These are phyloP conservation scores for Allantophomopsis lycopodina DNA, from an alignment of 2,329 filamentous ascomycete species.

Conservation along the genomic window DNA sequence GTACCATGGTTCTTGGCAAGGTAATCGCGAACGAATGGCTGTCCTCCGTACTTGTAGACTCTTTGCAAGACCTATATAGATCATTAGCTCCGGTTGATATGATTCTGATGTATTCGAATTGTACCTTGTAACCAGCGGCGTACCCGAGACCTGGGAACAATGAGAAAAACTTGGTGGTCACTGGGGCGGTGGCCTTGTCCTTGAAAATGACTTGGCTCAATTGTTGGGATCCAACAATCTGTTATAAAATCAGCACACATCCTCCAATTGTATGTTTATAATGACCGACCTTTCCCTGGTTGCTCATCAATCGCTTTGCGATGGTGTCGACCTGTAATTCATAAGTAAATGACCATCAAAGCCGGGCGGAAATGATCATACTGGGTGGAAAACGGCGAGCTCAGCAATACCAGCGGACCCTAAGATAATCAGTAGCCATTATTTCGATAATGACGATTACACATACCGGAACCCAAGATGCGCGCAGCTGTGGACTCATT, in stretches of 20 bases:
- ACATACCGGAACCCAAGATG: slow-evolving; percentile 77
- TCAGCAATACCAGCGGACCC: slow-evolving; percentile 89
- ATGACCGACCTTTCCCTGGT: slow-evolving; percentile 57
- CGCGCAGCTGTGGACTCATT: slow-evolving; percentile 83
- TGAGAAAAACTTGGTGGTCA: slow-evolving; percentile 74
- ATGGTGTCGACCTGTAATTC: slow-evolving; percentile 77
- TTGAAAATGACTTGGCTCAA: slow-evolving; percentile 92
- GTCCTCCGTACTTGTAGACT: slow-evolving; percentile 97
- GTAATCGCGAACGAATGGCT: slow-evolving; percentile 89
- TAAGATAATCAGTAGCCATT: slow-evolving; percentile 21
- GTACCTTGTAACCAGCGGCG: slow-evolving; percentile 88
- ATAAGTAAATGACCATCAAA: slow-evolving; percentile 10
- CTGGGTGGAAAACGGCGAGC: slow-evolving; percentile 83
- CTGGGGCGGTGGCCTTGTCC: slow-evolving; percentile 62
- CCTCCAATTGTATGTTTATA: not conserved
- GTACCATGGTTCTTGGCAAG: slow-evolving; percentile 66
- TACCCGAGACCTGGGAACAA: slow-evolving; percentile 96
- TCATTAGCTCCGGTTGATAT: not conserved
- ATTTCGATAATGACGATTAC: slow-evolving; percentile 1
- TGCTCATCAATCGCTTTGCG: slow-evolving; percentile 98
- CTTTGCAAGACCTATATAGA: slow-evolving; percentile 64
- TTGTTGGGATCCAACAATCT: slow-evolving; percentile 45
- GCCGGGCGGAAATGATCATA: slow-evolving; percentile 24
- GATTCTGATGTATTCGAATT: slow-evolving; percentile 3
- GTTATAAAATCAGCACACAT: slow-evolving; percentile 8